phyloP scores from a whole-genome alignment of 257 asterid species.

The Solanum verrucosum region DNA sequence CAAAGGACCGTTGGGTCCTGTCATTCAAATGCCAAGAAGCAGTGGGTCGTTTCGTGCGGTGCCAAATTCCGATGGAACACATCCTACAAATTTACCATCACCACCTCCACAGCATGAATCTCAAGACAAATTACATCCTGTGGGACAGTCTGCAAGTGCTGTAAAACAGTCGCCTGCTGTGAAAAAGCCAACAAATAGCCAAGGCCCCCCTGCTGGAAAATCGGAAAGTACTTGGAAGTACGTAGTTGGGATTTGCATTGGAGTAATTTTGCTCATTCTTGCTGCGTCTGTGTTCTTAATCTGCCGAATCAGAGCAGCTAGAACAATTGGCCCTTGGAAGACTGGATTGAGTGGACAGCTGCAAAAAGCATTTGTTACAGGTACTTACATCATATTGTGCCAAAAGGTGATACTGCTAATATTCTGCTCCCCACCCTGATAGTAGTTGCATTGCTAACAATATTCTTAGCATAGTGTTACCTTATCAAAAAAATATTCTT shows the following conservation, averaged over 20 bases:
- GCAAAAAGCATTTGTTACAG: slow-evolving; percentile 86
- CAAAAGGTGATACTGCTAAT: neutral
- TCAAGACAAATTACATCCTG: slow-evolving; percentile 5
- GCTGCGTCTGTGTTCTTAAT: slow-evolving; percentile 22
- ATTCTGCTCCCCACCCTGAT: neutral
- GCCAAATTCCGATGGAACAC: slow-evolving; percentile 16
- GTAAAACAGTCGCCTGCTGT: neutral
- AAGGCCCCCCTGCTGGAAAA: slow-evolving; percentile 5
- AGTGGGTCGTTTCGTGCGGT: slow-evolving; percentile 93
- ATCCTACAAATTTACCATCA: slow-evolving; percentile 19
- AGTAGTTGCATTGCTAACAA: neutral
- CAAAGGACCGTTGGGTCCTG: slow-evolving; percentile 9
- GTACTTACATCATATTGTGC: slow-evolving; percentile 18
- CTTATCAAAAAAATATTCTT: neutral
- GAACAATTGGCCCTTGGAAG: slow-evolving; percentile 71
- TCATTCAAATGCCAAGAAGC: slow-evolving; percentile 50
- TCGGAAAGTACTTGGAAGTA: slow-evolving; percentile 32
- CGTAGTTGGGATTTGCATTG: slow-evolving; percentile 29
- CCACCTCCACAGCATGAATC: slow-evolving; percentile 8
- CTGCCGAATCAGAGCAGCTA: slow-evolving; percentile 53
- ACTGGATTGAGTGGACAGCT: slow-evolving; percentile 91
- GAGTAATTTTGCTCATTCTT: slow-evolving; percentile 28
- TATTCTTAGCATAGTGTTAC: neutral
- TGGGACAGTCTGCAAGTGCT: neutral
- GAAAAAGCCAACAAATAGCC: slow-evolving; percentile 1